Base-by-base conservation (phyloP, 805 yeast genomes). In the Hagleromyces aurorensis region DNA sequence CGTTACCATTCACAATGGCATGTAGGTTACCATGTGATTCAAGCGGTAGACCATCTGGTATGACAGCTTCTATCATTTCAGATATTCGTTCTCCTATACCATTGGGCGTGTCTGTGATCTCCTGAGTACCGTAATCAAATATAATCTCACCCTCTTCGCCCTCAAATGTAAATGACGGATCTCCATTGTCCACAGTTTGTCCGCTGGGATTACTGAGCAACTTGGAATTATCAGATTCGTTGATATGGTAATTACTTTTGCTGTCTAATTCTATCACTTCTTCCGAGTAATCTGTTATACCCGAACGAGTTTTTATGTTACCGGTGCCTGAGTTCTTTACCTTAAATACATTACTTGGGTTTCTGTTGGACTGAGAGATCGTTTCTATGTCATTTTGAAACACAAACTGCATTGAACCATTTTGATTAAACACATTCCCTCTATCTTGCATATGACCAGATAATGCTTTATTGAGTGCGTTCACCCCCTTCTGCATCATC, bases 401-500 rank as follows among this genome's bases (percentile, higher is more conserved):
- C 3, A 46, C 46, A 14, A 46, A 35, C 21, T 50, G 49, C 49
- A 46, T 43, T 4, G 29, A 19, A 4, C 21, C 22, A 10, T 26
- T 26, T 7, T 17, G 13, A 18, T 13, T 41, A 34, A 38, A 37
- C 33, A 19, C 30, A 28, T 30, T 44, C 20, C 29, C 50, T 30
- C 33, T 26, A 22, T 51, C 56, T 32, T 49, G 54, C 14, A 50
- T 23, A 27, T 49, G 56, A 13, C 43, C 42, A 4, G 56, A 41
- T 20, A 54, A 32, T 12, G 52, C 46, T 29, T 49, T 51, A 1
- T 54, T 47, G 12, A 54, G 23, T 2, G 58, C 58, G 24, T 52
- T 52, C 10, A 54, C 54, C 27, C 59, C 58, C 33, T 54, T 55
- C 40, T 49, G 56, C 55, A 52, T 50, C 57, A 54, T 51, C 11